A percentile compares a stretch with the other conserved stretches of the same genome.
phyloP scores from a whole-genome alignment of 139 green algal species.

The Pleodorina starrii region DNA sequence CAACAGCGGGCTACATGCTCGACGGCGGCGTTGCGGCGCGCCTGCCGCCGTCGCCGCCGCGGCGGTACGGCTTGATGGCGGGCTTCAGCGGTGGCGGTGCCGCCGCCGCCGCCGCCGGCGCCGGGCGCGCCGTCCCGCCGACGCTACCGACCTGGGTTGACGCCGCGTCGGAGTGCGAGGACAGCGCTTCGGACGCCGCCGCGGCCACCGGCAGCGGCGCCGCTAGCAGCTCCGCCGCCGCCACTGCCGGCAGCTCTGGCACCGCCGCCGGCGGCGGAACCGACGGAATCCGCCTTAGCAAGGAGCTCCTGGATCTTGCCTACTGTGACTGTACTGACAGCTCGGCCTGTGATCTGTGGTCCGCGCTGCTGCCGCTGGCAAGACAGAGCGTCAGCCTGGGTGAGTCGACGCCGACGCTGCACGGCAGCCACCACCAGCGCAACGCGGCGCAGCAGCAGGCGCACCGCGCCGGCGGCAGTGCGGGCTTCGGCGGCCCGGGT shows the following conservation, averaged over 20 bases:
- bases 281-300: conserved; percentile 14
- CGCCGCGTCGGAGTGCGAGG: conserved; percentile 38
- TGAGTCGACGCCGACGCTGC: background rate
- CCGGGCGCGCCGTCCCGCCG: background rate
- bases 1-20: background rate
- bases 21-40: background rate
- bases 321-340: conserved; percentile 49
- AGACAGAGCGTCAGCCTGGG: conserved; percentile 44
- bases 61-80: background rate
- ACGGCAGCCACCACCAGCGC: background rate
- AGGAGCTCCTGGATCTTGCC: conserved; percentile 45
- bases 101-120: background rate
- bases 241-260: background rate
- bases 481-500: background rate
- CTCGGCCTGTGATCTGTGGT: conserved; percentile 40
- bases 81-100: background rate
- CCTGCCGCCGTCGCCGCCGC: background rate
- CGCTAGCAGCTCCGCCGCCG: conserved; percentile 15
- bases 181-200: conserved; percentile 17
- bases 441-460: background rate
- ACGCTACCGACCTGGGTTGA: conserved; percentile 36
- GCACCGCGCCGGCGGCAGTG: background rate
- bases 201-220: conserved; percentile 2
- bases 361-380: conserved; percentile 48
- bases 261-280: background rate